These are phyloP conservation scores for Talaromyces ruber DNA, from an alignment of 495 filamentous ascomycete species.

Conservation along the genomic window DNA sequence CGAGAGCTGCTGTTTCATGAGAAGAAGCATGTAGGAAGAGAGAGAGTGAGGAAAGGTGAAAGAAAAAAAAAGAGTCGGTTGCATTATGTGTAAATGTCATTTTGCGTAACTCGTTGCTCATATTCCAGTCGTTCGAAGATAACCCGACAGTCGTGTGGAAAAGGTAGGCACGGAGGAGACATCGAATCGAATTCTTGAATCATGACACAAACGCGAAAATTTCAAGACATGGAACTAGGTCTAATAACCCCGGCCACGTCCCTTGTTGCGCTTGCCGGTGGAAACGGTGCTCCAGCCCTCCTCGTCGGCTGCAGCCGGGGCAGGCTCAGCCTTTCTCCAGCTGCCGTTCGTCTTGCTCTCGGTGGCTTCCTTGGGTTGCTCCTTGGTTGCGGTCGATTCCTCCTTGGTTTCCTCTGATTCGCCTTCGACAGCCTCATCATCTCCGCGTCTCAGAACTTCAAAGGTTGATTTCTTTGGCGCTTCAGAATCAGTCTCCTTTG, in stretches of 20 bases:
- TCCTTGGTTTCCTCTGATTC: conserved; percentile 15
- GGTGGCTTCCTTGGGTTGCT: conserved; percentile 26
- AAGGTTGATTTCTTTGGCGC: conserved; percentile 38
- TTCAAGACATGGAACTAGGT: background rate
- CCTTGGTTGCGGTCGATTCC: conserved; percentile 20
- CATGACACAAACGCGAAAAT: background rate
- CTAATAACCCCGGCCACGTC: conserved; percentile 26
- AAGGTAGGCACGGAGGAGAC: background rate
- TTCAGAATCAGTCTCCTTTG: conserved; percentile 33
- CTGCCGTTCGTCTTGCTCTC: conserved; percentile 28
- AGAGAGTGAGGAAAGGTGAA: background rate
- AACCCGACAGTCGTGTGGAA: background rate
- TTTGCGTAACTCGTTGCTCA: conserved; percentile 9
- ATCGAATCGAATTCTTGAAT: background rate
- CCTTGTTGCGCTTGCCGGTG: conserved; percentile 43
- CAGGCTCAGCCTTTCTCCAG: conserved; percentile 22
- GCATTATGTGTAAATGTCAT: conserved; percentile 9
- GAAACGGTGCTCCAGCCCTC: conserved; percentile 75
- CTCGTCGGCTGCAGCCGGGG: conserved; percentile 43
- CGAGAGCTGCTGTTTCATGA: background rate
- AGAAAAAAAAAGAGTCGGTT: background rate
- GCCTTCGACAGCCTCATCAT: conserved; percentile 36
- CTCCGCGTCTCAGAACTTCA: conserved; percentile 45
- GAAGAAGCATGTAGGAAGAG: background rate
- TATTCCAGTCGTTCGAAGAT: conserved; percentile 5